Conservation (phyloP, 768 basidiomycete species). For the Trametes coccinea region DNA sequence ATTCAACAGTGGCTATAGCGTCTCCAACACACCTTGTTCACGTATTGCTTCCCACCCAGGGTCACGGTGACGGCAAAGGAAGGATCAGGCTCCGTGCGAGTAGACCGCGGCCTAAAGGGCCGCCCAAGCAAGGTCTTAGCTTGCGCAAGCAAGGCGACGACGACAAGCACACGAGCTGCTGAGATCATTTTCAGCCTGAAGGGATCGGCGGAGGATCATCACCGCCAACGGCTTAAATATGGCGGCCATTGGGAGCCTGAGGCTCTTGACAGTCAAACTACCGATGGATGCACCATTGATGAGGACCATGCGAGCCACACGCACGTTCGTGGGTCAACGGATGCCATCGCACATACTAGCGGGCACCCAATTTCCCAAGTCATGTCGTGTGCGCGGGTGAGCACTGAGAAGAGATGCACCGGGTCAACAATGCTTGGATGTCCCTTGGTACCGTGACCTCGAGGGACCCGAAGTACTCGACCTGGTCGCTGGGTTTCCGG, state of each 20-base stretch:
- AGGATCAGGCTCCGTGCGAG: conserved; percentile 25
- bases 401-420: too few relatives aligned
- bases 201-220: not conserved
- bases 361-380: too few relatives aligned
- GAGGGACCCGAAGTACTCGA: too few relatives aligned
- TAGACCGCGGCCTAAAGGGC: not conserved
- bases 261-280: not conserved
- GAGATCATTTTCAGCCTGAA: not conserved
- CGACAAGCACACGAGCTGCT: not conserved
- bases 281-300: not conserved
- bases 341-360: not conserved
- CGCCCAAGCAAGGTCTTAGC: not conserved
- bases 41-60: conserved; percentile 42
- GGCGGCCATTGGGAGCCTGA: too few relatives aligned
- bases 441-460: too few relatives aligned
- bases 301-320: conserved; percentile 3
- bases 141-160: not conserved
- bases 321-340: conserved; percentile 4
- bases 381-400: too few relatives aligned
- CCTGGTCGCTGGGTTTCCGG: too few relatives aligned
- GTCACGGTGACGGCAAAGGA: conserved; percentile 33
- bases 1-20: not conserved
- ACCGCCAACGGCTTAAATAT: not conserved
- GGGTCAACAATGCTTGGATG: too few relatives aligned
- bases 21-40: conserved; percentile 40